Conservation (phyloP, 768 basidiomycete species). For the Suillus alpinus region DNA sequence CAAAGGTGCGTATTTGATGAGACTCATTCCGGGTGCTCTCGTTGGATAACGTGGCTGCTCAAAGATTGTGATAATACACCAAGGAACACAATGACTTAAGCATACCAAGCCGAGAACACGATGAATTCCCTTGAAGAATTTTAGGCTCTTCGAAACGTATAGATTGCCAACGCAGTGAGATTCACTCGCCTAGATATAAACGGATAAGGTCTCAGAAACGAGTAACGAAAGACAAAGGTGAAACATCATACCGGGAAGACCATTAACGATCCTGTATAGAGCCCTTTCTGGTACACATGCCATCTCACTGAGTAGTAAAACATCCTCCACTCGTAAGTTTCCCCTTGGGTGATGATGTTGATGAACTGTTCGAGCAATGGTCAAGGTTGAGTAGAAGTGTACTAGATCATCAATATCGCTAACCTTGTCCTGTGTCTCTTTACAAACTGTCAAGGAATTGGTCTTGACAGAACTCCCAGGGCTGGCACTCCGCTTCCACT, state of each 20-base stretch:
- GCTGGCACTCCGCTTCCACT: background rate
- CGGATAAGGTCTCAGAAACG: background rate
- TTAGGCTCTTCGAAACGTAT: background rate
- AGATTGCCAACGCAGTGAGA: background rate
- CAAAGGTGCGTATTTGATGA: conserved; percentile 17
- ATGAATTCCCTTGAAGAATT: background rate
- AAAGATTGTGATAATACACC: background rate
- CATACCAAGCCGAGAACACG: background rate
- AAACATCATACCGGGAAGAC: background rate
- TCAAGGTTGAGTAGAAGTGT: background rate
- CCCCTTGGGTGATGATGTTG: background rate
- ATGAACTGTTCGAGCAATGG: background rate
- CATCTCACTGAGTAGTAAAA: background rate
- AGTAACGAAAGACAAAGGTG: background rate
- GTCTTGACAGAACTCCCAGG: too few species aligned
- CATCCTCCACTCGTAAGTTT: background rate
- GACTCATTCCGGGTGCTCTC: conserved; percentile 14
- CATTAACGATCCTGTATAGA: background rate
- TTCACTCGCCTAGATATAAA: background rate
- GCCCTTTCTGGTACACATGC: background rate
- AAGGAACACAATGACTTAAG: background rate
- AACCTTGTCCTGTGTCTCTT: background rate
- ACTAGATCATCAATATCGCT: background rate
- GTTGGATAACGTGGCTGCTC: conserved; percentile 14
- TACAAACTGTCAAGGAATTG: background rate